Conservation (phyloP, 2,329 filamentous ascomycete species). For the Sporothrix humicola region DNA sequence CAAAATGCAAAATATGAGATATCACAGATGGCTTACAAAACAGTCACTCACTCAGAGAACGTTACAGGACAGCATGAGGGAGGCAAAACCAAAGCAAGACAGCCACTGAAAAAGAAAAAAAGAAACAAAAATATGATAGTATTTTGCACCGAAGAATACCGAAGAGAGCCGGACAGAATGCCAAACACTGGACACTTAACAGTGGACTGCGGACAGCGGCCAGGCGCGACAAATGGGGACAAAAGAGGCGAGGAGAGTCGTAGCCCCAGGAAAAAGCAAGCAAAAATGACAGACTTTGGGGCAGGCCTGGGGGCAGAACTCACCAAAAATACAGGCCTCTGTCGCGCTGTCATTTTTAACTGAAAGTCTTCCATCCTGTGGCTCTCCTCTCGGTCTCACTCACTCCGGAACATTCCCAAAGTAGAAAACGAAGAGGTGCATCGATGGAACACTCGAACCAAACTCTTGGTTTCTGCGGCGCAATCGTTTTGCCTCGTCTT, state of each 20-base stretch:
- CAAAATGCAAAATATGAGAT: no score
- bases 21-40: no score
- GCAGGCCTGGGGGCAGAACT: no score
- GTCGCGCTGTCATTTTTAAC: no score
- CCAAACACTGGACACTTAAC: no score
- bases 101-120: slow-evolving; percentile 8
- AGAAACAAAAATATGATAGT: neutral
- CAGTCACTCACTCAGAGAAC: no score
- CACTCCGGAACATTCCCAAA: neutral
- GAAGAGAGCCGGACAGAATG: neutral
- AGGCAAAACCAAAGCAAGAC: neutral
- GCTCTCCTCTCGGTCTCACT: neutral
- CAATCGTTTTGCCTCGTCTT: neutral
- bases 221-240: slow-evolving; percentile 9
- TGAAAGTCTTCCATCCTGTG: no score
- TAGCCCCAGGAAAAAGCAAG: slow-evolving; percentile 9
- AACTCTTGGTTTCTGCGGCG: neutral
- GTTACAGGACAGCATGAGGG: neutral
- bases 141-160: slow-evolving; percentile 6
- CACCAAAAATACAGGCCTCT: no score
- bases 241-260: slow-evolving; percentile 6
- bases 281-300: neutral
- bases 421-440: slow-evolving; percentile 12
- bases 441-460: neutral
- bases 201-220: no score